Percentiles rank a stretch among this genome's conserved stretches.
phyloP scores from a whole-genome alignment of 306 rosid genomes.

The Vachellia collinsii region DNA sequence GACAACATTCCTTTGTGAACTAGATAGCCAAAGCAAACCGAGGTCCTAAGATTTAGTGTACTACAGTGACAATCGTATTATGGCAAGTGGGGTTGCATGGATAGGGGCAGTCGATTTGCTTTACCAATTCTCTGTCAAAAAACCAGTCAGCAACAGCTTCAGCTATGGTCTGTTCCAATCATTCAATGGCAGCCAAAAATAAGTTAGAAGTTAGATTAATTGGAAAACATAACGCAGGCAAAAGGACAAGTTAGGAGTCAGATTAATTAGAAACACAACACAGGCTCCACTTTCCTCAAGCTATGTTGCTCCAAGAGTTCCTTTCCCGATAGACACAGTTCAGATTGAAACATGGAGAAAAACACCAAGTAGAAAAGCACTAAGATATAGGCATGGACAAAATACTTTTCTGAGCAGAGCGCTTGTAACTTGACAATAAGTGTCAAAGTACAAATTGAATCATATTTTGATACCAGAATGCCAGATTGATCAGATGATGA shows the following conservation, averaged over 20 bases:
- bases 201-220: conserved; percentile 19
- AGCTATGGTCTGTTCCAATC: conserved; percentile 76
- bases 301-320: conserved; percentile 4
- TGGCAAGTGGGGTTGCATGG: conserved; percentile 91
- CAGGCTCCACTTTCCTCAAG: conserved; percentile 3
- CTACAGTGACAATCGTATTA: conserved; percentile 58
- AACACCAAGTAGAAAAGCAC: not conserved
- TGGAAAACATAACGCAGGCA: not conserved
- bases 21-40: conserved; percentile 29
- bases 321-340: not conserved
- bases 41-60: conserved; percentile 29
- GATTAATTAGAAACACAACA: not conserved
- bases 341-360: conserved; percentile 20
- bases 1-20: conserved; percentile 12
- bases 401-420: conserved; percentile 26
- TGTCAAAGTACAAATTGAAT: not conserved
- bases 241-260: conserved; percentile 15
- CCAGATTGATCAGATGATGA: conserved; percentile 25
- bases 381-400: not conserved
- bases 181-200: conserved; percentile 18
- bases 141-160: conserved; percentile 91
- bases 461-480: conserved; percentile 21
- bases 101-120: conserved; percentile 80
- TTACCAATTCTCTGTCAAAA: conserved; percentile 53
- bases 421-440: conserved; percentile 4